phyloP scores from a whole-genome alignment of 129 eudicot genomes.

The Lonicera japonica region DNA sequence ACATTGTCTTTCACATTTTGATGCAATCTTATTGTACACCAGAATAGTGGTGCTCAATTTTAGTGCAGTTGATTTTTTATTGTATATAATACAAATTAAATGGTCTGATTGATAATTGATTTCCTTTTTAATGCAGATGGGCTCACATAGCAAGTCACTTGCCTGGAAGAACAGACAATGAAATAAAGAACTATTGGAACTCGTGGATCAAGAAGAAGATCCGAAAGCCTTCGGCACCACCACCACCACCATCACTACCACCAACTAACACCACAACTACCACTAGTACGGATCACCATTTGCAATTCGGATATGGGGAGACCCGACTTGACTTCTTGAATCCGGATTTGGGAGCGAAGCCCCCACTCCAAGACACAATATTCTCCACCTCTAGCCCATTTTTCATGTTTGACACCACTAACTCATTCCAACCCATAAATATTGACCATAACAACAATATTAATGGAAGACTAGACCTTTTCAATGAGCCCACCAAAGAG shows the following conservation, averaged over 20 bases:
- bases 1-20: no score
- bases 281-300: slow-evolving; percentile 16
- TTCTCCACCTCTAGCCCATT: slow-evolving; percentile 37
- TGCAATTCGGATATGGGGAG: slow-evolving; percentile 27
- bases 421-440: slow-evolving; percentile 24
- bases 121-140: slow-evolving; percentile 65
- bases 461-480: slow-evolving; percentile 16
- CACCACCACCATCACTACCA: slow-evolving; percentile 19
- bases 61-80: no score
- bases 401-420: slow-evolving; percentile 71
- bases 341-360: slow-evolving; percentile 42
- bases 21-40: no score
- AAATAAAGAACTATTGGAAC: slow-evolving; percentile 88
- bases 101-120: no score
- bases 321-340: slow-evolving; percentile 38
- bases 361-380: slow-evolving; percentile 22
- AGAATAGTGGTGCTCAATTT: no score
- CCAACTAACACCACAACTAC: slow-evolving; percentile 13
- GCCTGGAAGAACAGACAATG: slow-evolving; percentile 88
- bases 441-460: slow-evolving; percentile 7
- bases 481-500: slow-evolving; percentile 22
- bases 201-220: slow-evolving; percentile 96
- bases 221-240: slow-evolving; percentile 44
- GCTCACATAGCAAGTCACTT: slow-evolving; percentile 94
- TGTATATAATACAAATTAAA: no score